Percentiles rank a stretch among this genome's conserved stretches.
These are phyloP conservation scores for Cercophora samala DNA, from an alignment of 495 filamentous ascomycete genomes.

Conservation along the genomic window DNA sequence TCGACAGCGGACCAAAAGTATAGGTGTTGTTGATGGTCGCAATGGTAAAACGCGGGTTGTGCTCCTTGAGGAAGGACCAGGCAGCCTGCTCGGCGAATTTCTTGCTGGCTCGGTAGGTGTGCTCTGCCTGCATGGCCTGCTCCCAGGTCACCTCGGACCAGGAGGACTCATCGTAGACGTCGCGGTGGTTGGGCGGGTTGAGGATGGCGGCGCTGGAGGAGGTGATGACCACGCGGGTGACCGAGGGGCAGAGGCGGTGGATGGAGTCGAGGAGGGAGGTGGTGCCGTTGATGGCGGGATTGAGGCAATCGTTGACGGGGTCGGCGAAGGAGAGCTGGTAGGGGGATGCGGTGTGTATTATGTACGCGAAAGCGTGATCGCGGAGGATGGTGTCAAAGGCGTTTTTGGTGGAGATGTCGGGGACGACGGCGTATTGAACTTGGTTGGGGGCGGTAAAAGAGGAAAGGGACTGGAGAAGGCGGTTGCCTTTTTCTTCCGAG, in stretches of 20 bases:
- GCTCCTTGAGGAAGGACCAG: slow-evolving; percentile 39
- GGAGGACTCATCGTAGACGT: slow-evolving; percentile 39
- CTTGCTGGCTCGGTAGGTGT: slow-evolving; percentile 44
- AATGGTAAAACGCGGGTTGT: slow-evolving; percentile 39
- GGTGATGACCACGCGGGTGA: slow-evolving; percentile 45
- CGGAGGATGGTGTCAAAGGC: slow-evolving; percentile 39
- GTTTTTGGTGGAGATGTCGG: slow-evolving; percentile 33
- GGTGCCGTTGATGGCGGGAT: slow-evolving; percentile 46
- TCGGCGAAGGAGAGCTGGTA: slow-evolving; percentile 39
- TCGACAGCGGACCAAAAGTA: slow-evolving; percentile 44
- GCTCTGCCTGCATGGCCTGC: slow-evolving; percentile 28
- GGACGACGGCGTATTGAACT: slow-evolving; percentile 36
- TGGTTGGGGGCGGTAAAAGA: slow-evolving; percentile 6
- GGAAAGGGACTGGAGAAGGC: slow-evolving; percentile 34
- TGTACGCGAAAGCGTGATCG: slow-evolving; percentile 36
- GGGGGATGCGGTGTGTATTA: slow-evolving; percentile 46
- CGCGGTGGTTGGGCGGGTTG: slow-evolving; percentile 34
- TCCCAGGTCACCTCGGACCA: slow-evolving; percentile 43
- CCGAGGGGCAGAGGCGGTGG: slow-evolving; percentile 29
- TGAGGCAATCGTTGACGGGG: slow-evolving; percentile 39
- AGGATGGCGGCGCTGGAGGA: slow-evolving; percentile 45
- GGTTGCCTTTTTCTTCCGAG: slow-evolving; percentile 39
- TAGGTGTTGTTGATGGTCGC: slow-evolving; percentile 46
- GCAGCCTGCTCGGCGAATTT: slow-evolving; percentile 45
- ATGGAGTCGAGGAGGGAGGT: slow-evolving; percentile 40